A percentile compares a stretch with the other conserved stretches of the same genome.
Conservation (phyloP, 495 filamentous ascomycete species). For the Xylona heveae region DNA sequence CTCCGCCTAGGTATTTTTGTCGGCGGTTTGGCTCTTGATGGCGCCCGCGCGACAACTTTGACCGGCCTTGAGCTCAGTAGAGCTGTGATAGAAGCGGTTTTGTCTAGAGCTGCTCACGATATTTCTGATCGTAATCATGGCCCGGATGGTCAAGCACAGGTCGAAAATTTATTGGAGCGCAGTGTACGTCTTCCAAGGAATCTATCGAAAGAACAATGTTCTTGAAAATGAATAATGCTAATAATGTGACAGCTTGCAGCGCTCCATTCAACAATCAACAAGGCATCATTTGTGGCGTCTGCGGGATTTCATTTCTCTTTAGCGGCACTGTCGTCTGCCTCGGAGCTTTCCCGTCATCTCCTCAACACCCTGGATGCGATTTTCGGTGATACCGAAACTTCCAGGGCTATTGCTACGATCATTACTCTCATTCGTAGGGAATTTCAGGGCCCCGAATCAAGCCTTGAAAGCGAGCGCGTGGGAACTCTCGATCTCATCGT, state of each 20-base stretch:
- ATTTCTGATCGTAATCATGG: constrained; percentile 30
- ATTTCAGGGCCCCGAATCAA: constrained; percentile 40
- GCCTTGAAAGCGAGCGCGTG: constrained; percentile 34
- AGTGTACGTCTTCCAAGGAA: constrained; percentile 19
- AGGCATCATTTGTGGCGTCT: constrained; percentile 42
- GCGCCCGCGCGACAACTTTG: constrained; percentile 44
- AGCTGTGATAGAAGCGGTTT: constrained; percentile 40
- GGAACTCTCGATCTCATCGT: constrained; percentile 43
- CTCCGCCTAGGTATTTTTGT: constrained; percentile 49
- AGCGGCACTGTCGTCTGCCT: constrained; percentile 35
- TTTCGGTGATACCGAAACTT: constrained; percentile 59
- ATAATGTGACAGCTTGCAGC: constrained; percentile 24
- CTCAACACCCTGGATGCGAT: constrained; percentile 50
- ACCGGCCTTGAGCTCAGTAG: constrained; percentile 48
- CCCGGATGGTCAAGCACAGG: constrained; percentile 33
- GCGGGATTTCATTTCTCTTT: constrained; percentile 51
- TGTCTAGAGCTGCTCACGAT: constrained; percentile 49
- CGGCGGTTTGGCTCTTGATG: constrained; percentile 39
- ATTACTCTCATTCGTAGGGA: constrained; percentile 52
- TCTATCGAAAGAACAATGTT: neutral
- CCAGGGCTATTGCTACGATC: constrained; percentile 59
- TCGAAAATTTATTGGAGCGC: constrained; percentile 37
- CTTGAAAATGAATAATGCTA: neutral
- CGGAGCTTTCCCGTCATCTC: constrained; percentile 41
- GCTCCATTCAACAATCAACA: constrained; percentile 39